Base-by-base conservation (phyloP, 345 rosid species). In the Lumnitzera racemosa region DNA sequence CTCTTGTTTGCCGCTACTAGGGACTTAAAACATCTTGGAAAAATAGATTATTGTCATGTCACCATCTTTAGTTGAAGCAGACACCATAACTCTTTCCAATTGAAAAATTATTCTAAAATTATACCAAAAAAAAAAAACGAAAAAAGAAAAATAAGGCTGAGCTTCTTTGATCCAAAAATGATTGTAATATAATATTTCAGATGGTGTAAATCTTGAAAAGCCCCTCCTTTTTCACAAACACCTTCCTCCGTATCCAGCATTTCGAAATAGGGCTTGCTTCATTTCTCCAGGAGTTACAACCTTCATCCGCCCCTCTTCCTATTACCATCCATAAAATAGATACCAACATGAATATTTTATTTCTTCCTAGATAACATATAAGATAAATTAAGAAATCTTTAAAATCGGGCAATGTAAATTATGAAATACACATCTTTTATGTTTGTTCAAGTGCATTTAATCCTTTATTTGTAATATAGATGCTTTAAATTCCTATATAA, bases 211-310 rank as follows among this genome's bases (percentile, higher is more conserved):
- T 36, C 43, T 36, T 36, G 43, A 9, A 36, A 36, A 9, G 9
- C 43, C 43, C 11, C 7, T 36, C 43, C 20, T 20, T 36, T 62
- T 55, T 72, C 76, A 80, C 80, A 81, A 65, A 61, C 94, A 90
- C 76, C 80, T 88, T 73, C 99, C 99, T 79, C 95, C 99, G 64
- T 94, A 87, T 31, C 99, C 99, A 56, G 99, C 96, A 76, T 80
- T 86, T 73, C 83, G 71, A 70, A 87, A 86, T 25, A 94, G 67
- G 60, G 97, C 83, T 71, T 94, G 96, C 80, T 90, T 90, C 75
- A 94, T 80, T 65, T 90, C 97, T 68, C 90, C 96, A 31, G 90
- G 61, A 57, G 73, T 76, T 13, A 78, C 15, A 49, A 73, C 31
- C 57, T 69, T 67, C 66, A 79, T 80, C 76, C 82, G 85, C 72